Evolutionary conservation across 2,329 filamentous ascomycete genomes (phyloP), one percentile per base, ranked within the genome.

Genomic region (Helicocarpus griseus): DNA sequence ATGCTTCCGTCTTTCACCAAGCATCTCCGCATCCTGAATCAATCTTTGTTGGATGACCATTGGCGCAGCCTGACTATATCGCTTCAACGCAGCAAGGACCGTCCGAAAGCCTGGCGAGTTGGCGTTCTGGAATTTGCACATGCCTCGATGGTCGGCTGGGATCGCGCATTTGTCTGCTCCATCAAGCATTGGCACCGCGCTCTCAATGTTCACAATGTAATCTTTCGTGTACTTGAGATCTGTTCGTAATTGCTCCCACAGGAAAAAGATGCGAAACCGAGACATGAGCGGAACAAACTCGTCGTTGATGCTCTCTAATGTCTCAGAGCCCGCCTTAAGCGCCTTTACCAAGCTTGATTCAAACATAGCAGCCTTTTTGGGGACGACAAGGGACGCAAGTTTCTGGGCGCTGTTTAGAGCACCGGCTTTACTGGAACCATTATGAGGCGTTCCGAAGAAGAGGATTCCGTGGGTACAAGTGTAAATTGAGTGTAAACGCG

Each of bases 291-390:
- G 65, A 6, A 57, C 60, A 52, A 71, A 72, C 41, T 66, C 57
- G 53, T 68, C 66, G 4, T 63, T 69, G 54, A 71, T 67, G 45
- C 69, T 66, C 55, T 69, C 65, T 13, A 71, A 56, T 22, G 62
- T 63, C 49, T 71, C 67, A 5, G 68, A 72, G 19, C 66, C 71
- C 51, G 73, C 70, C 53, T 76, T 69, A n/a, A 83, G 65, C 1
- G 76, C 78, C 59, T 71, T 74, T 6, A 81, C 69, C 33, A 84
- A 65, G 0, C 77, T 75, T 8, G 77, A 56, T 31, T 66, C 58
- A 28, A 61, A 57, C 19, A 61, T 50, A 2, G 60, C 21, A 11
- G 63, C 53, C 19, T 49, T 53, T 29, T 56, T 65, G 29, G 67
- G 64, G 11, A 66, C 22, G 13, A 57, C 35, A 28, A 65, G 46